phyloP scores from a whole-genome alignment of 2,329 filamentous ascomycete genomes.

The Colletotrichum abscissum region DNA sequence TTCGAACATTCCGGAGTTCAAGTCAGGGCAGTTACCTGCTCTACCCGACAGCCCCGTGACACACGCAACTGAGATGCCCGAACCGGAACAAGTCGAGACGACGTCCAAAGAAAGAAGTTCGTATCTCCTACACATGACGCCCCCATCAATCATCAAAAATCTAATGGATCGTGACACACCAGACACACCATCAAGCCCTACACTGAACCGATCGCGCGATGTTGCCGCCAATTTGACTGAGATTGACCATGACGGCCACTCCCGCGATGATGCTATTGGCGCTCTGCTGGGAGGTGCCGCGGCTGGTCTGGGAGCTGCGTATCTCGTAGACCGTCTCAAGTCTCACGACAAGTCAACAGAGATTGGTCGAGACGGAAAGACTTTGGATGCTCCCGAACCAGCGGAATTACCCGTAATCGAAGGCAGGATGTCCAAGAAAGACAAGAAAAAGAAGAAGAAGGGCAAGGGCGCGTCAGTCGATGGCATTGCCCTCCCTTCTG shows the following conservation, averaged over 20 bases:
- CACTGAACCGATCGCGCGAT: conserved; percentile 39
- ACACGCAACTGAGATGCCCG: conserved; percentile 42
- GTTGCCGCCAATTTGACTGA: conserved; percentile 36
- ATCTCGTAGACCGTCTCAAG: neutral
- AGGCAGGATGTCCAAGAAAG: conserved; percentile 43
- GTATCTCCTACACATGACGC: conserved; percentile 53
- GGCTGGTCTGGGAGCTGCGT: conserved; percentile 10
- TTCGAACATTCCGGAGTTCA: neutral
- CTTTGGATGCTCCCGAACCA: neutral
- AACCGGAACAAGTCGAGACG: conserved; percentile 52
- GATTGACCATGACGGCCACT: conserved; percentile 41
- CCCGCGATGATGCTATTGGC: neutral
- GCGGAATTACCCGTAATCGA: neutral
- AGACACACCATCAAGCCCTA: conserved; percentile 40
- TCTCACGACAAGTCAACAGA: neutral
- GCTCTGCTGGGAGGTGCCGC: conserved; percentile 14
- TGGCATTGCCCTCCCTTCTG: neutral
- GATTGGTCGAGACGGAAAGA: conserved; percentile 10
- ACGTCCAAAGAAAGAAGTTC: conserved; percentile 56
- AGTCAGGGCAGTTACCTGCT: conserved; percentile 19
- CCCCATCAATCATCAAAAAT: conserved; percentile 46
- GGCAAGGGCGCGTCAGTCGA: neutral
- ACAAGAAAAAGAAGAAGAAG: conserved; percentile 47
- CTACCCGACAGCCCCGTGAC: conserved; percentile 24
- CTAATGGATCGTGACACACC: conserved; percentile 38